Evolutionary conservation across 345 rosid species (phyloP).

Genomic region (Moricandia arvensis): DNA sequence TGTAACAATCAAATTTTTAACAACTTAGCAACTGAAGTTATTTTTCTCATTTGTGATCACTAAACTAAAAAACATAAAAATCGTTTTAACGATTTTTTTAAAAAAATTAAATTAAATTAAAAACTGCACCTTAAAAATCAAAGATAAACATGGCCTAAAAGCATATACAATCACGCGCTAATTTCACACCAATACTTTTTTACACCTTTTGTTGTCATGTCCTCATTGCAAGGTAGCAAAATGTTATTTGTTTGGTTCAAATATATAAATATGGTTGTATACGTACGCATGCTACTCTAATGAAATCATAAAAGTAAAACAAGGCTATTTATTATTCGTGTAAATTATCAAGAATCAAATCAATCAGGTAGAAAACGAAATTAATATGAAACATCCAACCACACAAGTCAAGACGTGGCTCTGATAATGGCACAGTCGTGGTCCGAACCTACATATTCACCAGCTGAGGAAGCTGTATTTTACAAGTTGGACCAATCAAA

Average conservation of each 20-base stretch:
- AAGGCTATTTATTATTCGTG: not conserved
- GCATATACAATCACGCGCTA: too few relatives aligned
- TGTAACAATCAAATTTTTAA: too few relatives aligned
- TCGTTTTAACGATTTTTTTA: too few relatives aligned
- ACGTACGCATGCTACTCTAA: not conserved
- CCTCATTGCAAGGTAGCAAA: not conserved
- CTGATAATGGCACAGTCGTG: constrained; percentile 35
- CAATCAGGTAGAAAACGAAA: constrained; percentile 32
- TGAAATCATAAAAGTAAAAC: not conserved
- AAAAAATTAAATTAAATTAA: too few relatives aligned
- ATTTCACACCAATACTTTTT: too few relatives aligned
- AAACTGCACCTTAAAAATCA: too few relatives aligned
- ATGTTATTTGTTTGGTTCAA: not conserved
- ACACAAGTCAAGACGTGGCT: constrained; percentile 32
- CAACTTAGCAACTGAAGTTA: too few relatives aligned
- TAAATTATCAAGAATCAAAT: constrained; percentile 13
- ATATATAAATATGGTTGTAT: not conserved
- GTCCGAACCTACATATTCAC: constrained; percentile 34
- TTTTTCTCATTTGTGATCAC: too few relatives aligned
- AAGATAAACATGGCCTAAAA: too few relatives aligned
- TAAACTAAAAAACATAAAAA: too few relatives aligned
- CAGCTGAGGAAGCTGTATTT: constrained; percentile 26
- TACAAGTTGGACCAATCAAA: constrained; percentile 22
- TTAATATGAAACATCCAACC: constrained; percentile 25
- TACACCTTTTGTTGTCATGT: not conserved